Evolutionary conservation across 805 yeast species (phyloP).

Genomic region (Candida xyloterini): DNA sequence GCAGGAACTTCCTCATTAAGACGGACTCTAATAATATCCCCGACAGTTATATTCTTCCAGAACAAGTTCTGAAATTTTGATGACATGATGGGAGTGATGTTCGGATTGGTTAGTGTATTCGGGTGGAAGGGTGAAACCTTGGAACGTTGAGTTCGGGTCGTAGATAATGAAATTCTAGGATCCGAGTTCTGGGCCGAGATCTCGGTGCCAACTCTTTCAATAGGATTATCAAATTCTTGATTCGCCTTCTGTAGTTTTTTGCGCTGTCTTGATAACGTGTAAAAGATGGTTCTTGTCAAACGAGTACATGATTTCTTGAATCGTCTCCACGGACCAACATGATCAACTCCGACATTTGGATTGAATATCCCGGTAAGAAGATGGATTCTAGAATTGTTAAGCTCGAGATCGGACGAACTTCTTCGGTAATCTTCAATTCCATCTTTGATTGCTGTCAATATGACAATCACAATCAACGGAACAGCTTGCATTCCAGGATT

Average conservation of each 20-base stretch:
- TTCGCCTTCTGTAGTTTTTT: conserved; percentile 5
- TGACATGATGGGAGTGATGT: conserved; percentile 28
- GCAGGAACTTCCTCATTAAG: conserved; percentile 81
- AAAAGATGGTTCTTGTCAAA: conserved; percentile 14
- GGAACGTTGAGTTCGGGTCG: conserved; percentile 17
- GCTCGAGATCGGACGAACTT: conserved; percentile 58
- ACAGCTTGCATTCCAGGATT: conserved; percentile 74
- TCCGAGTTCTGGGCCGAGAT: background rate
- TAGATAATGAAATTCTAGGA: conserved; percentile 15
- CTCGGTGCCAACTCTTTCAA: conserved; percentile 11
- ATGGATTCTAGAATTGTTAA: conserved; percentile 65
- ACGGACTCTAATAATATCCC: conserved; percentile 67
- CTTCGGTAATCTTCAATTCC: conserved; percentile 76
- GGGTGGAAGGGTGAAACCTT: conserved; percentile 25
- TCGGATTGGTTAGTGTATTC: conserved; percentile 34
- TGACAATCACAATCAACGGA: conserved; percentile 76
- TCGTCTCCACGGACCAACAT: conserved; percentile 61
- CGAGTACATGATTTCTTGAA: conserved; percentile 57
- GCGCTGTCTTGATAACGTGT: conserved; percentile 11
- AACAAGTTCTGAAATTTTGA: conserved; percentile 31
- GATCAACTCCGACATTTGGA: conserved; percentile 52
- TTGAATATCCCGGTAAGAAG: conserved; percentile 52
- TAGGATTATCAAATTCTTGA: conserved; percentile 5
- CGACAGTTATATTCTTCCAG: conserved; percentile 73
- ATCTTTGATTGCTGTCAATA: conserved; percentile 71